A percentile compares a stretch with the other conserved stretches of the same genome.
These are phyloP conservation scores for Maudiozyma saulgeensis DNA, from an alignment of 805 yeast genomes.

Conservation along the genomic window DNA sequence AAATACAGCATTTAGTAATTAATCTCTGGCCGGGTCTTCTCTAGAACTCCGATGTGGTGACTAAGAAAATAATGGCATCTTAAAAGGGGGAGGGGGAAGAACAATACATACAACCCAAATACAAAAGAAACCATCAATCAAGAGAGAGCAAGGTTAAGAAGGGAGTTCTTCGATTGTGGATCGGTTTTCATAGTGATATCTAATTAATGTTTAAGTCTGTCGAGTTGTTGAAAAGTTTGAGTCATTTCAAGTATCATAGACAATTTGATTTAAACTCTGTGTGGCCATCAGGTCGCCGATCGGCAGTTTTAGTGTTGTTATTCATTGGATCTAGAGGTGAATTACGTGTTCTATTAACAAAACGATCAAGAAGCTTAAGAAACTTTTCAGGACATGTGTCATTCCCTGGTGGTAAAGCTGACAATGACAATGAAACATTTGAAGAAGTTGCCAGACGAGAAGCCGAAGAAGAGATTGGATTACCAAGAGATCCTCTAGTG, in stretches of 20 bases:
- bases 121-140: no score
- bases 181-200: background rate
- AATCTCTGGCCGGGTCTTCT: no score
- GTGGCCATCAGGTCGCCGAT: conserved; percentile 69
- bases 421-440: conserved; percentile 51
- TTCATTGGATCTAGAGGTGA: conserved; percentile 69
- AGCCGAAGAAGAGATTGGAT: conserved; percentile 79
- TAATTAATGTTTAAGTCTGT: conserved; percentile 12
- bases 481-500: conserved; percentile 39
- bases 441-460: conserved; percentile 75
- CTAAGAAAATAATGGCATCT: no score
- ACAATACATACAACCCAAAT: no score
- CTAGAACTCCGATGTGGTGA: no score
- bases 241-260: conserved; percentile 9
- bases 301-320: conserved; percentile 69
- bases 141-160: no score
- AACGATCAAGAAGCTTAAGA: conserved; percentile 57
- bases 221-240: conserved; percentile 15
- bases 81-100: no score
- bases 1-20: no score
- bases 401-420: conserved; percentile 91
- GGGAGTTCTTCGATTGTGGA: no score
- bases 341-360: conserved; percentile 67
- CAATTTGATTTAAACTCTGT: conserved; percentile 32
- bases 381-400: conserved; percentile 86